phyloP scores from a whole-genome alignment of 345 rosid species.

The Aquilaria malaccensis region DNA sequence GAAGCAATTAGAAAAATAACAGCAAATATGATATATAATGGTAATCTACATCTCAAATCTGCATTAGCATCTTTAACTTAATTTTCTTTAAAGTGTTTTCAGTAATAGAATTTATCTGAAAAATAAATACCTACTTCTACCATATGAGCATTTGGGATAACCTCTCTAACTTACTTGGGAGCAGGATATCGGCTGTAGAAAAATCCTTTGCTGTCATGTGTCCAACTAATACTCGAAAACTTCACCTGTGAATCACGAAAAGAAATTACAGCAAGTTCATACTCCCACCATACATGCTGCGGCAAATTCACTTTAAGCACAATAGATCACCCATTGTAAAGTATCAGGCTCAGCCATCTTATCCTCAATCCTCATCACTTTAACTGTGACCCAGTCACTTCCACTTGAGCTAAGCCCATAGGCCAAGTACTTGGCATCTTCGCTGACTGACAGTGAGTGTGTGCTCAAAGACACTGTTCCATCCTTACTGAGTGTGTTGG shows the following conservation, averaged over 20 bases:
- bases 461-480: slow-evolving; percentile 70
- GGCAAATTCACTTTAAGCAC: background rate
- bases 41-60: background rate
- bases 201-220: slow-evolving; percentile 81
- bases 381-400: slow-evolving; percentile 92
- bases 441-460: slow-evolving; percentile 40
- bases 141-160: too few relatives aligned
- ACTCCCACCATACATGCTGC: background rate
- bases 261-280: background rate
- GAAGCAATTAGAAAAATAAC: background rate
- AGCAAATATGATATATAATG: background rate
- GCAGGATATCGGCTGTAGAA: slow-evolving; percentile 90
- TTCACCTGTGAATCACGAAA: slow-evolving; percentile 42
- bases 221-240: slow-evolving; percentile 77
- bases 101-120: too few relatives aligned
- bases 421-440: slow-evolving; percentile 73
- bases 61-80: too few relatives aligned
- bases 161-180: slow-evolving; percentile 48
- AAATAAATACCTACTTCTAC: too few relatives aligned
- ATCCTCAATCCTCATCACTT: slow-evolving; percentile 57
- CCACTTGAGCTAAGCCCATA: slow-evolving; percentile 82
- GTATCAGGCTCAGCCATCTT: slow-evolving; percentile 61
- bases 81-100: too few relatives aligned
- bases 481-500: slow-evolving; percentile 73
- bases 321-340: slow-evolving; percentile 65